Percentiles rank a stretch among this genome's conserved stretches.
These are phyloP conservation scores for Platanus orientalis DNA, from an alignment of 164 flowering plant genomes.

Conservation along the genomic window DNA sequence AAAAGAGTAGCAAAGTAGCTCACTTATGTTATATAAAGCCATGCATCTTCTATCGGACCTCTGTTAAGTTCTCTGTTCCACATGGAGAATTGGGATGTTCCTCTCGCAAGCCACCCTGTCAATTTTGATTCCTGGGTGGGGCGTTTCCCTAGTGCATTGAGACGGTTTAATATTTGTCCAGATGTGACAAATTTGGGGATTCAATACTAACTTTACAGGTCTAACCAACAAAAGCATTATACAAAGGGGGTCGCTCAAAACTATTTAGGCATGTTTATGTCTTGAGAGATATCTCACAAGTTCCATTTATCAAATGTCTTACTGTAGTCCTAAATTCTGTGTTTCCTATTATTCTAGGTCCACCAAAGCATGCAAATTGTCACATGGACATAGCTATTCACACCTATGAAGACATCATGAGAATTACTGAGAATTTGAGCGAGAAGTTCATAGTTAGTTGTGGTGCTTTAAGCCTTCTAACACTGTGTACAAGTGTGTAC, in stretches of 20 bases:
- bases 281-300: too few relatives aligned
- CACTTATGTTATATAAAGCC: slow-evolving; percentile 36
- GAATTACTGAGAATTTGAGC: slow-evolving; percentile 78
- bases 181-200: too few relatives aligned
- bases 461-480: slow-evolving; percentile 92
- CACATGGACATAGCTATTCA: slow-evolving; percentile 93
- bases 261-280: slow-evolving; percentile 38
- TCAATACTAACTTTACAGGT: slow-evolving; percentile 57
- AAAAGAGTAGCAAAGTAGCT: too few relatives aligned
- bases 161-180: background rate
- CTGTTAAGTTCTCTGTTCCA: background rate
- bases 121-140: background rate
- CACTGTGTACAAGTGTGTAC: too few relatives aligned
- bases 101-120: background rate
- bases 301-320: background rate
- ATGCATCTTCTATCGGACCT: slow-evolving; percentile 53
- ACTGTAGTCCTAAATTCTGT: background rate
- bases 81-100: too few relatives aligned
- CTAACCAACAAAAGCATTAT: slow-evolving; percentile 42
- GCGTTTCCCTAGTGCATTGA: background rate
- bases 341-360: slow-evolving; percentile 32
- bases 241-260: slow-evolving; percentile 29
- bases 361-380: slow-evolving; percentile 71
- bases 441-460: slow-evolving; percentile 83
- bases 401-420: slow-evolving; percentile 82